Conservation (phyloP, 352 stramenopile species). For the Globisporangium sylvaticum region DNA sequence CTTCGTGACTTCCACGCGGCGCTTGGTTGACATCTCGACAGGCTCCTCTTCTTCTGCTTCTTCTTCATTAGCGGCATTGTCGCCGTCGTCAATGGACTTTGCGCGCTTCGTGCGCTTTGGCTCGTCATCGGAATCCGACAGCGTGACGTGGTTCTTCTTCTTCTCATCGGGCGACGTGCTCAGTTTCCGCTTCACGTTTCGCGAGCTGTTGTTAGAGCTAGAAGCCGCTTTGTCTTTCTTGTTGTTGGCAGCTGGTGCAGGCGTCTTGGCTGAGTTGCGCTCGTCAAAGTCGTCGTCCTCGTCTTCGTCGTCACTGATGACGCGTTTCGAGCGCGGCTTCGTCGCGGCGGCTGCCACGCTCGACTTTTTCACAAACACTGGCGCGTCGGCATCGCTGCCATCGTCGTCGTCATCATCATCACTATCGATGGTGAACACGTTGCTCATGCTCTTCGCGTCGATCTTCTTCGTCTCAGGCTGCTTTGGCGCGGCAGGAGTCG, state of each 20-base stretch:
- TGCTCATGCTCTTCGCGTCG: slow-evolving; percentile 46
- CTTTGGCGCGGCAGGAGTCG: slow-evolving; percentile 21
- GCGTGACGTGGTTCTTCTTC: slow-evolving; percentile 7
- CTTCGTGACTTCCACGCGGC: slow-evolving; percentile 58
- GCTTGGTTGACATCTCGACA: slow-evolving; percentile 32
- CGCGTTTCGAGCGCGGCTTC: slow-evolving; percentile 39
- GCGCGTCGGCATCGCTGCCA: slow-evolving; percentile 36
- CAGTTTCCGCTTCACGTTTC: slow-evolving; percentile 47
- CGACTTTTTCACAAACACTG: slow-evolving; percentile 66
- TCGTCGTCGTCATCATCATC: slow-evolving; percentile 53
- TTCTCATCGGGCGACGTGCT: slow-evolving; percentile 28
- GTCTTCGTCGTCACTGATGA: slow-evolving; percentile 71
- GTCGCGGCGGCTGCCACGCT: background rate
- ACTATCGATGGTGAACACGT: slow-evolving; percentile 68
- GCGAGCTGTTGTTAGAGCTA: slow-evolving; percentile 6
- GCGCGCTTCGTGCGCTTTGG: slow-evolving; percentile 10
- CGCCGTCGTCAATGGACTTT: slow-evolving; percentile 13
- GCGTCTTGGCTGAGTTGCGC: slow-evolving; percentile 13
- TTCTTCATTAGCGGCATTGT: slow-evolving; percentile 5
- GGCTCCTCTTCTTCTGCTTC: slow-evolving; percentile 10
- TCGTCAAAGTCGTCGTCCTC: slow-evolving; percentile 30
- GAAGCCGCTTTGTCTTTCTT: slow-evolving; percentile 4
- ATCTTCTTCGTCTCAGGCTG: slow-evolving; percentile 33
- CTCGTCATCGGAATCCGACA: slow-evolving; percentile 10
- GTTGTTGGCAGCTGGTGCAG: background rate